Percentiles rank a stretch among this genome's conserved stretches.
phyloP scores from a whole-genome alignment of 2,329 filamentous ascomycete species.

The Fusarium vanettenii region DNA sequence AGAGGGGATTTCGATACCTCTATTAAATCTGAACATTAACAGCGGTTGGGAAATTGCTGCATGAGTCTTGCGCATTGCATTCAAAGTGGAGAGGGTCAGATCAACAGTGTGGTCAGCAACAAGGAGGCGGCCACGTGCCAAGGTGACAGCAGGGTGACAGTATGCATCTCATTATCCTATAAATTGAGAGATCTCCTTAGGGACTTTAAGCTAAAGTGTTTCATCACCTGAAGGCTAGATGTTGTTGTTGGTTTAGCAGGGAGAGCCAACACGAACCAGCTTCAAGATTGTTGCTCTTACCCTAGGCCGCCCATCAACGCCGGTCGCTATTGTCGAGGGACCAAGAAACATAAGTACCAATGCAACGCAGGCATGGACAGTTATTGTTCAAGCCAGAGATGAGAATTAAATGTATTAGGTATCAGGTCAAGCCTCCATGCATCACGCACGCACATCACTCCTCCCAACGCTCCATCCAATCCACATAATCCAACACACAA shows the following conservation, averaged over 20 bases:
- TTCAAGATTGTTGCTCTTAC: not conserved
- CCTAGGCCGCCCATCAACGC: not conserved
- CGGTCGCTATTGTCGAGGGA: not conserved
- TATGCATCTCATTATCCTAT: not conserved
- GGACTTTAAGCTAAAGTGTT: accelerated
- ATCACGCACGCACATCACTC: conserved; percentile 12
- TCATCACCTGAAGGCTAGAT: no score
- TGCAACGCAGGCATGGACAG: not conserved
- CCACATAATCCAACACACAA: not conserved
- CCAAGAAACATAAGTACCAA: not conserved
- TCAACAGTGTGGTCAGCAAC: not conserved
- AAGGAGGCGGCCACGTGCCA: not conserved
- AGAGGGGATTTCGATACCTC: conserved; percentile 3
- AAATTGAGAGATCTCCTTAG: not conserved
- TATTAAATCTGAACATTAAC: not conserved
- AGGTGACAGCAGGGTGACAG: not conserved
- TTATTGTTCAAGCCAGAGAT: conserved; percentile 7
- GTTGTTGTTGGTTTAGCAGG: not conserved
- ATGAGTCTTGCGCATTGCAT: not conserved
- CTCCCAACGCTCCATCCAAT: conserved; percentile 7
- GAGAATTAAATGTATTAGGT: conserved; percentile 38
- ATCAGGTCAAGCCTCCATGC: conserved; percentile 22
- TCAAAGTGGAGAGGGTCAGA: not conserved
- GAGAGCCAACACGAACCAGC: not conserved
- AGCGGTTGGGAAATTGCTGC: not conserved